These are phyloP conservation scores for Debaryomyces castellii DNA, from an alignment of 805 yeast species.

Conservation along the genomic window DNA sequence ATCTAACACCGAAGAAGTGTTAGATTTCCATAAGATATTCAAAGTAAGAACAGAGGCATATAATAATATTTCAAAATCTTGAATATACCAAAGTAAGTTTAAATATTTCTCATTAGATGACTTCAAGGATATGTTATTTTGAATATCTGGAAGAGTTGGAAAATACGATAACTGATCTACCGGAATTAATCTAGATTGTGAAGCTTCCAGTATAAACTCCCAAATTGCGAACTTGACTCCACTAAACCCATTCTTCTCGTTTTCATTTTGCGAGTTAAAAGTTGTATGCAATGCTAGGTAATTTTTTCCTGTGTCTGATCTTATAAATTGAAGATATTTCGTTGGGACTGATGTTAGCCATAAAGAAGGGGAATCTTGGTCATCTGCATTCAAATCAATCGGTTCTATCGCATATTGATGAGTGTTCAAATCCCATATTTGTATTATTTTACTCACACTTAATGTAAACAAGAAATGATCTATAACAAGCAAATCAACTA, in stretches of 20 bases:
- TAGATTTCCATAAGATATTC: slow-evolving; percentile 61
- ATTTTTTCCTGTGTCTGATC: slow-evolving; percentile 4
- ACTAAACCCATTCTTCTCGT: slow-evolving; percentile 9
- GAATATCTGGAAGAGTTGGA: slow-evolving; percentile 13
- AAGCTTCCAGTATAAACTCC: slow-evolving; percentile 14
- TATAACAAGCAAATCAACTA: slow-evolving; percentile 40
- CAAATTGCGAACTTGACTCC: slow-evolving; percentile 23
- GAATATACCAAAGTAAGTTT: slow-evolving; percentile 46
- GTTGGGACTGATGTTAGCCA: slow-evolving; percentile 32
- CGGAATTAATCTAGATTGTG: slow-evolving; percentile 7
- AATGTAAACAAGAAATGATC: slow-evolving; percentile 45
- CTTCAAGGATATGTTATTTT: neutral
- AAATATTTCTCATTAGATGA: slow-evolving; percentile 7
- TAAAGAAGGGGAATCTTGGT: slow-evolving; percentile 8
- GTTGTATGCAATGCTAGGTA: slow-evolving; percentile 18
- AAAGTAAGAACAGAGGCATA: slow-evolving; percentile 15
- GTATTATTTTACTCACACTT: slow-evolving; percentile 52
- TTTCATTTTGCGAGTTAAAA: slow-evolving; percentile 11
- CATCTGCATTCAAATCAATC: slow-evolving; percentile 11
- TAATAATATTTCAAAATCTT: slow-evolving; percentile 28
- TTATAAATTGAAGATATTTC: slow-evolving; percentile 25
- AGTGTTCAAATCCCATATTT: slow-evolving; percentile 57
- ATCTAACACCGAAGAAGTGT: slow-evolving; percentile 50
- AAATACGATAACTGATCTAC: slow-evolving; percentile 16
- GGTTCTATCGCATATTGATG: slow-evolving; percentile 23